phyloP scores from a whole-genome alignment of 768 basidiomycete species.

The Antrodiella citrinella region DNA sequence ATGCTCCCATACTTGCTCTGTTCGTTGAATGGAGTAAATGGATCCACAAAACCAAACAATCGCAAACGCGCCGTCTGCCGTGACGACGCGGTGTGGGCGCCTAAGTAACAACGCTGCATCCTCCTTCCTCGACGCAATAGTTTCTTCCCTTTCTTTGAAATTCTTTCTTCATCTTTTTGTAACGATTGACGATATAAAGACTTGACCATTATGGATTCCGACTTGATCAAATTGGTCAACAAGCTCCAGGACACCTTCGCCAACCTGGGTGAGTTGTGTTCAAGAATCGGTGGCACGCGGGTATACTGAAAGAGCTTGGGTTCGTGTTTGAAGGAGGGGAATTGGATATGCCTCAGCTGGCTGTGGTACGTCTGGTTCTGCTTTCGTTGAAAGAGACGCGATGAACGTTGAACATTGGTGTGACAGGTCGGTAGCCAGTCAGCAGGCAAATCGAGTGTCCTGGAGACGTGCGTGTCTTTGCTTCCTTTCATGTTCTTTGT shows the following conservation, averaged over 20 bases:
- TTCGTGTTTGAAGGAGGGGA: conserved; percentile 54
- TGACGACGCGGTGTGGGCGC: not conserved
- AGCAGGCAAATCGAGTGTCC: conserved; percentile 90
- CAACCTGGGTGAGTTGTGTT: conserved; percentile 61
- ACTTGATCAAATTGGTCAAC: conserved; percentile 92
- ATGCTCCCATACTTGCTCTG: too few species aligned
- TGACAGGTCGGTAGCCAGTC: conserved; percentile 91
- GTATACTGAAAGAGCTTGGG: conserved; percentile 5
- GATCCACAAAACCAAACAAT: not conserved
- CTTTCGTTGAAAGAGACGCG: conserved; percentile 1
- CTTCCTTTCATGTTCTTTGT: not conserved
- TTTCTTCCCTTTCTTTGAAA: not conserved
- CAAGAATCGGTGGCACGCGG: conserved; percentile 8
- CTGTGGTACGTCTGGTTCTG: conserved; percentile 57
- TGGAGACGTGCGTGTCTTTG: conserved; percentile 78
- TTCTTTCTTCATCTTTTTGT: not conserved
- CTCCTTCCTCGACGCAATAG: not conserved
- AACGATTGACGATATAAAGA: not conserved
- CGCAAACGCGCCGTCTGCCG: not conserved
- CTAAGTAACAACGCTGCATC: not conserved
- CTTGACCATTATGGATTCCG: conserved; percentile 66
- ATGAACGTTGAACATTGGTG: conserved; percentile 6
- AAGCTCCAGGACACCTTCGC: conserved; percentile 90
- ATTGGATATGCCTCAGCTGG: conserved; percentile 88
- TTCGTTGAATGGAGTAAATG: too few species aligned